phyloP scores from a whole-genome alignment of 2,329 filamentous ascomycete genomes.

The Phoma herbarum region DNA sequence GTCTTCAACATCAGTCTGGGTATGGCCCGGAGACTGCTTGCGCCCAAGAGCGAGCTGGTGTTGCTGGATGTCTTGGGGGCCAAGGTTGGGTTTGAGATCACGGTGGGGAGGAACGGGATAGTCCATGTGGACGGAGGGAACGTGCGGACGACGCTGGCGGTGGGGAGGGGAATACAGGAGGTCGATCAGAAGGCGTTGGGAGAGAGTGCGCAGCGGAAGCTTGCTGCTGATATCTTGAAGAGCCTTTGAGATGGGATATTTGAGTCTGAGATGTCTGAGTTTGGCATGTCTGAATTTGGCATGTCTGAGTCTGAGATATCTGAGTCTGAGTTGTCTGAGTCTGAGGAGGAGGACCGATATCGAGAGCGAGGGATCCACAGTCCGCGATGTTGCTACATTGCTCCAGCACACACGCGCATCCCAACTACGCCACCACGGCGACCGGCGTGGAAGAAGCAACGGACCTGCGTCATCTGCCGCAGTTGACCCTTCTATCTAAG shows the following conservation, averaged over 20 bases:
- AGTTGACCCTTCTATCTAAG: no score
- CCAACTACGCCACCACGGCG: no score
- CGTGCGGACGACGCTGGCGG: conserved; percentile 74
- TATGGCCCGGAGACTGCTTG: conserved; percentile 81
- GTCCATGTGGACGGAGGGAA: conserved; percentile 89
- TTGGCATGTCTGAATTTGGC: no score
- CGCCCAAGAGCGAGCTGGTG: conserved; percentile 68
- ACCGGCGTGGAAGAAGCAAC: background rate
- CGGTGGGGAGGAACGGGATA: conserved; percentile 89
- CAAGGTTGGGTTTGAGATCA: conserved; percentile 89
- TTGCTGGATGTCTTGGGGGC: conserved; percentile 83
- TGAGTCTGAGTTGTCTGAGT: background rate
- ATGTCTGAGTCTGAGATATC: no score
- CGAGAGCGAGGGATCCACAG: no score
- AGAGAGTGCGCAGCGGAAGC: conserved; percentile 73
- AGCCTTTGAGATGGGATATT: conserved; percentile 29
- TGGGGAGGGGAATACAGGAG: conserved; percentile 79
- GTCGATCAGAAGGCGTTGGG: conserved; percentile 75
- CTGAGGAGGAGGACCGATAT: no score
- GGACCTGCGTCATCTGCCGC: no score
- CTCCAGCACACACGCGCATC: no score
- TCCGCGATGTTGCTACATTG: no score
- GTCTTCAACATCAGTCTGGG: conserved; percentile 80
- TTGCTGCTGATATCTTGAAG: conserved; percentile 73
- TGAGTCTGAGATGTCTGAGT: background rate